These are phyloP conservation scores for Nigrospora sphaerica DNA, from an alignment of 2,329 filamentous ascomycete genomes.

Conservation along the genomic window DNA sequence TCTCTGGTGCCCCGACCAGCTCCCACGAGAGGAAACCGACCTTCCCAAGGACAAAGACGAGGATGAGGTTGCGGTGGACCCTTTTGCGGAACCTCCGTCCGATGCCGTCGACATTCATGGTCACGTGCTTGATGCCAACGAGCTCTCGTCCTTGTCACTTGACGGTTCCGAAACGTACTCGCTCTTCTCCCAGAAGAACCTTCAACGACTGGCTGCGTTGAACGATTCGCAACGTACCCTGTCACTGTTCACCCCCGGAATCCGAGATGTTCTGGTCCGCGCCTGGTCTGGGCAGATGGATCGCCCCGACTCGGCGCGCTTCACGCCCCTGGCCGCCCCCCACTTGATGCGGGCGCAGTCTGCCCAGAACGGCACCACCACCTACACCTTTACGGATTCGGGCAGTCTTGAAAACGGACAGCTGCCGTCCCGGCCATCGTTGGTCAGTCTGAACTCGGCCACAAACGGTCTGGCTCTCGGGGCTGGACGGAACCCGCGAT, in stretches of 20 bases:
- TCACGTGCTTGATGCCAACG: slow-evolving; percentile 66
- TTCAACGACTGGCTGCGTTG: slow-evolving; percentile 73
- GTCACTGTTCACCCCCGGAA: slow-evolving; percentile 86
- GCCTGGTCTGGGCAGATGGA: slow-evolving; percentile 83
- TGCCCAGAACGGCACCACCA: slow-evolving; percentile 48
- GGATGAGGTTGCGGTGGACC: slow-evolving; percentile 63
- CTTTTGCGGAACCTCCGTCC: slow-evolving; percentile 72
- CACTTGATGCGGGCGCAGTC: slow-evolving; percentile 58
- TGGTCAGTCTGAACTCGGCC: slow-evolving; percentile 55
- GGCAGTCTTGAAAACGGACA: slow-evolving; percentile 58
- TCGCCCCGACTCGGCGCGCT: slow-evolving; percentile 48
- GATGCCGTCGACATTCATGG: slow-evolving; percentile 78
- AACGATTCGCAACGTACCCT: slow-evolving; percentile 85
- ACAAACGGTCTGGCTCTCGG: slow-evolving; percentile 58
- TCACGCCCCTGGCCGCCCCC: slow-evolving; percentile 42
- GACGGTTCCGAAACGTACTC: slow-evolving; percentile 80
- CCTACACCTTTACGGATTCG: slow-evolving; percentile 68
- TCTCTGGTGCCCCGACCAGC: slow-evolving; percentile 84
- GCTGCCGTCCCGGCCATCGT: slow-evolving; percentile 60
- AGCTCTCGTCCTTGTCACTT: slow-evolving; percentile 70
- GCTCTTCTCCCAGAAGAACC: slow-evolving; percentile 91
- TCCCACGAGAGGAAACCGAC: slow-evolving; percentile 57
- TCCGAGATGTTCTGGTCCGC: slow-evolving; percentile 82
- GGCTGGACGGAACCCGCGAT: slow-evolving; percentile 49
- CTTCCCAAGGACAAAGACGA: slow-evolving; percentile 38